These are phyloP conservation scores for Xylaria venustula DNA, from an alignment of 495 filamentous ascomycete genomes.

Conservation along the genomic window DNA sequence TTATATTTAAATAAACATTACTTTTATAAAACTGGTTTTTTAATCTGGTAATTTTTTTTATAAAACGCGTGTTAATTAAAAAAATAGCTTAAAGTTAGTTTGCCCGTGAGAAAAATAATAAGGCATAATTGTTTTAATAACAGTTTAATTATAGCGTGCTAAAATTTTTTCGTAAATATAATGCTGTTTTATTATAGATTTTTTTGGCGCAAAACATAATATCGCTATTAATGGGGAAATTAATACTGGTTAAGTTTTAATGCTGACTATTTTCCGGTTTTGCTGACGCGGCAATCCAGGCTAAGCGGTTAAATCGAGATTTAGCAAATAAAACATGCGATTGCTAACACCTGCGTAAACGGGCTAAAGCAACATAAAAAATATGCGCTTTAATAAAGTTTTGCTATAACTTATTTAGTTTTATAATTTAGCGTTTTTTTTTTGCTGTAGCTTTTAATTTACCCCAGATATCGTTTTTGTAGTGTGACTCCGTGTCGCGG, in stretches of 20 bases:
- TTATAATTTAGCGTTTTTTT: neutral
- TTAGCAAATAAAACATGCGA: neutral
- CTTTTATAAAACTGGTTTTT: neutral
- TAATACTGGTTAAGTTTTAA: too few species aligned
- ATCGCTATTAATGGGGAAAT: too few species aligned
- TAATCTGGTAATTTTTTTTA: neutral
- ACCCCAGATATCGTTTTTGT: neutral
- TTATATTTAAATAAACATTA: neutral
- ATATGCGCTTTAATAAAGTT: neutral
- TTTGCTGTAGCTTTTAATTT: neutral
- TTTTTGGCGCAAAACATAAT: neutral
- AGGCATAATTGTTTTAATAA: neutral
- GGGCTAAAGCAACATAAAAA: neutral
- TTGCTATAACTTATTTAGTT: too few species aligned
- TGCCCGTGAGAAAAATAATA: neutral
- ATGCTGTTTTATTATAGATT: too few species aligned
- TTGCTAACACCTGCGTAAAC: neutral
- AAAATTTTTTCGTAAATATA: too few species aligned
- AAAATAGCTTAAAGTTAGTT: neutral
- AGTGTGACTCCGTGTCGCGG: too few species aligned
- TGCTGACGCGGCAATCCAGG: neutral
- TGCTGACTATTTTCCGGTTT: too few species aligned
- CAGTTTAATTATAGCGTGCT: neutral
- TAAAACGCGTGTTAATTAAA: neutral
- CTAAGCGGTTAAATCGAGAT: constrained; percentile 2